phyloP scores from a whole-genome alignment of 2,329 filamentous ascomycete genomes.

The Aspergillus aculeatus region DNA sequence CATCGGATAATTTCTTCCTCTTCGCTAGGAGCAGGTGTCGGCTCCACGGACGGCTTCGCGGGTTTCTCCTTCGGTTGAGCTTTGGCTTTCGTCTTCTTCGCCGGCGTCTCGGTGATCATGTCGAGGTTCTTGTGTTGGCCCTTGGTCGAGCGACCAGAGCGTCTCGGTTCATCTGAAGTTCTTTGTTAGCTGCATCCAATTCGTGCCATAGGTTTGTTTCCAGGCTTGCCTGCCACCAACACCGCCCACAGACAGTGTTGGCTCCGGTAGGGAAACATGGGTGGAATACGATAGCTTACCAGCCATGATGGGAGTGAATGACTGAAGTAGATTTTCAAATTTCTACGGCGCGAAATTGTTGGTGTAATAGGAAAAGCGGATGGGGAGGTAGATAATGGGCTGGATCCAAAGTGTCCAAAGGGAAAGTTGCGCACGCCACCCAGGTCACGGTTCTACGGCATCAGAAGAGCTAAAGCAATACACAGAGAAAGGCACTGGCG shows the following conservation, averaged over 20 bases:
- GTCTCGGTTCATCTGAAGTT: conserved; percentile 74
- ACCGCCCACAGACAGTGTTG: conserved; percentile 2
- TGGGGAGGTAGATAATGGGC: background rate
- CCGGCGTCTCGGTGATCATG: conserved; percentile 58
- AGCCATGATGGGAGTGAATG: conserved; percentile 51
- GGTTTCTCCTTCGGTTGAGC: conserved; percentile 46
- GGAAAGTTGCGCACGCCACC: conserved; percentile 25
- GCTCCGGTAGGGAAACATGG: conserved; percentile 7
- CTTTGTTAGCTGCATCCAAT: conserved; percentile 30
- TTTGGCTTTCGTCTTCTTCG: conserved; percentile 50
- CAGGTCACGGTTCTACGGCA: conserved; percentile 42
- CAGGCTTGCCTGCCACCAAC: conserved; percentile 8
- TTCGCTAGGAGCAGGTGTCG: conserved; percentile 45
- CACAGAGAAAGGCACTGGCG: conserved; percentile 36
- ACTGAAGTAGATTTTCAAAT: conserved; percentile 28
- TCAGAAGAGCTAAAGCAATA: conserved; percentile 42
- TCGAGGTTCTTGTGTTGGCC: conserved; percentile 93
- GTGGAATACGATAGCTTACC: conserved; percentile 55
- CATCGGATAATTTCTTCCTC: conserved; percentile 80
- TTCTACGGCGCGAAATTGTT: conserved; percentile 37
- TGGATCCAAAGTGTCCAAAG: conserved; percentile 18
- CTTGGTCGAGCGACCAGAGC: conserved; percentile 94
- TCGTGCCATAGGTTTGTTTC: background rate
- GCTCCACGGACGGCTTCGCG: conserved; percentile 49
- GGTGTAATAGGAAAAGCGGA: background rate